Percentiles rank a stretch among this genome's conserved stretches.
Conservation (phyloP, 345 rosid species). For the Gossypium thurberi region DNA sequence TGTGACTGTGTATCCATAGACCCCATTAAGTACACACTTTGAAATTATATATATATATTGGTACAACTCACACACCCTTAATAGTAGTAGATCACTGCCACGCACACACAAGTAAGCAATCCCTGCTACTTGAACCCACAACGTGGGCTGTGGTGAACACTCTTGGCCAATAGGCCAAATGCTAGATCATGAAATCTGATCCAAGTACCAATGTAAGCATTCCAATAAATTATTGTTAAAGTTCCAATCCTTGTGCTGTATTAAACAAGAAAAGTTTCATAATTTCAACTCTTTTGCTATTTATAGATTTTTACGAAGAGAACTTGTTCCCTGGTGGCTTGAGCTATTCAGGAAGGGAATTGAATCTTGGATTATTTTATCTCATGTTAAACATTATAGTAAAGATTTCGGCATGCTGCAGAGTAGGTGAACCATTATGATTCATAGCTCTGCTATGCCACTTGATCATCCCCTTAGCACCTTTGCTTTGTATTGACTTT, state of each 20-base stretch:
- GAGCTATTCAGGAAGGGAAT: neutral
- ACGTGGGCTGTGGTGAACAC: too few relatives aligned
- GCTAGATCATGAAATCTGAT: neutral
- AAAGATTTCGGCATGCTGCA: slow-evolving; percentile 8
- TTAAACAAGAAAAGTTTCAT: neutral
- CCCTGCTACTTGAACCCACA: too few relatives aligned
- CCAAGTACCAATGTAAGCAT: neutral
- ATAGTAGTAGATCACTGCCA: too few relatives aligned
- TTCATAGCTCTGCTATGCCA: slow-evolving; percentile 13
- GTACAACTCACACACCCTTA: too few relatives aligned
- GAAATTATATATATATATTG: too few relatives aligned
- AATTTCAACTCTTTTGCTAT: neutral
- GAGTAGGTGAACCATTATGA: slow-evolving; percentile 32
- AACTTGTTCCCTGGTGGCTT: neutral
- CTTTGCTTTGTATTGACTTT: slow-evolving; percentile 22
- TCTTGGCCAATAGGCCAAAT: too few relatives aligned
- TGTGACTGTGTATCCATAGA: neutral
- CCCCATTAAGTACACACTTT: neutral
- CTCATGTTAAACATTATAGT: slow-evolving; percentile 5
- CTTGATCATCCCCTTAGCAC: slow-evolving; percentile 16
- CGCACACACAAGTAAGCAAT: too few relatives aligned
- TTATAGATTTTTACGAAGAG: neutral
- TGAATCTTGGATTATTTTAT: slow-evolving; percentile 1
- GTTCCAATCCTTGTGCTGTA: neutral
- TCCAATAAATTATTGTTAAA: neutral